Percentiles rank a stretch among this genome's conserved stretches.
phyloP scores from a whole-genome alignment of 768 basidiomycete genomes.

The Trametes punicea region DNA sequence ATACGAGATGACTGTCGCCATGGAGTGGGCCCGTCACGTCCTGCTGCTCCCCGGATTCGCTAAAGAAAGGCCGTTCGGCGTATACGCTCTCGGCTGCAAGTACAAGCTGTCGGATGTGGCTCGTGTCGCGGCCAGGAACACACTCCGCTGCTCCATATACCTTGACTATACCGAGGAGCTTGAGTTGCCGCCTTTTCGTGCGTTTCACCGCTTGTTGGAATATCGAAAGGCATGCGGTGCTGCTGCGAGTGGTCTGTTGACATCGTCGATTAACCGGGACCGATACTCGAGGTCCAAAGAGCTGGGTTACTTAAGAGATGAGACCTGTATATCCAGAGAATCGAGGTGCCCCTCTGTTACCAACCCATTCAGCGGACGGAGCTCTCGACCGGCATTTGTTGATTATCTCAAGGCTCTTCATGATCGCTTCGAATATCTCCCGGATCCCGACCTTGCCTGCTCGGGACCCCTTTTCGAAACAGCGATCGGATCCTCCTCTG shows the following conservation, averaged over 20 bases:
- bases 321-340: no score
- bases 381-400: no score
- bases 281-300: no score
- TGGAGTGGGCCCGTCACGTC: neutral
- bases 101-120: neutral
- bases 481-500: neutral
- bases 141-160: neutral
- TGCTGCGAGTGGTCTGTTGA: neutral
- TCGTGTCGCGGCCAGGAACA: neutral
- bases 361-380: neutral
- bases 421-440: neutral
- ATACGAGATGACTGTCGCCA: conserved; percentile 16
- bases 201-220: neutral
- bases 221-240: neutral
- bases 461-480: neutral
- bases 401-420: neutral
- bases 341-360: neutral
- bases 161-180: neutral
- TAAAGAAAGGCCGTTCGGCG: neutral
- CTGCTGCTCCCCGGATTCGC: neutral
- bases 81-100: conserved; percentile 4
- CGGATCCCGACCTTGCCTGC: neutral
- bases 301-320: no score
- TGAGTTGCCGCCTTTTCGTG: neutral
- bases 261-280: no score